Evolutionary conservation across 805 yeast species (phyloP).

Genomic region (Candida ascalaphidarum): DNA sequence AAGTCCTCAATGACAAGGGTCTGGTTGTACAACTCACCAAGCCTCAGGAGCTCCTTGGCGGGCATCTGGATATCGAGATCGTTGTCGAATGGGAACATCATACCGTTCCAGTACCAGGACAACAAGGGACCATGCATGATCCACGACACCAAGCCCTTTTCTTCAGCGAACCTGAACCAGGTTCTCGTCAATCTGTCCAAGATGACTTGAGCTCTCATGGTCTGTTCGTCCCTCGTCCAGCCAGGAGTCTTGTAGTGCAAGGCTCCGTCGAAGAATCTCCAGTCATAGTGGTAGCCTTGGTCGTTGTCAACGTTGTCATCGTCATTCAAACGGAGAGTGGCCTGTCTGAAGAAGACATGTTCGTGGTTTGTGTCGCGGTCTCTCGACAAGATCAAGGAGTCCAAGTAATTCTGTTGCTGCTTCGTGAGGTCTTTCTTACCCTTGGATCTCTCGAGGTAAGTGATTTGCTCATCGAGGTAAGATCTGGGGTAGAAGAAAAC

Average conservation of each 20-base stretch:
- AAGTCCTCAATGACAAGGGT: conserved; percentile 9
- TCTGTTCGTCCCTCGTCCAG: conserved; percentile 6
- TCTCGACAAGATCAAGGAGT: conserved; percentile 3
- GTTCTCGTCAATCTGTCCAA: conserved; percentile 7
- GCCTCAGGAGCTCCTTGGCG: conserved; percentile 4
- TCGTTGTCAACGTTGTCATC: conserved; percentile 5
- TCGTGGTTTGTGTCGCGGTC: conserved; percentile 3
- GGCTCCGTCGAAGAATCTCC: conserved; percentile 9
- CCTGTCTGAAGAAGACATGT: conserved; percentile 8
- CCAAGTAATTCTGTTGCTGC: conserved; percentile 4
- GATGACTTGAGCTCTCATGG: conserved; percentile 6
- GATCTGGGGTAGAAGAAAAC: conserved; percentile 9
- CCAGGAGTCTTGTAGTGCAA: conserved; percentile 4
- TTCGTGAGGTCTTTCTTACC: not conserved
- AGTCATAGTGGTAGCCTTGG: conserved; percentile 11
- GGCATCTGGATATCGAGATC: conserved; percentile 11
- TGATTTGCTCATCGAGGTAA: too few relatives aligned
- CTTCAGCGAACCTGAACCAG: conserved; percentile 8
- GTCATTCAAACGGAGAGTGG: conserved; percentile 4
- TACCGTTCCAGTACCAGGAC: conserved; percentile 10
- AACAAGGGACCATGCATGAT: conserved; percentile 10
- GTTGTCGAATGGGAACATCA: conserved; percentile 8
- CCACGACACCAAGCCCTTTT: conserved; percentile 8
- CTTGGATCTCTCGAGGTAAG: not conserved
- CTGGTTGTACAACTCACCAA: conserved; percentile 5